phyloP scores from a whole-genome alignment of 2,329 filamentous ascomycete genomes.

The Claviceps sorghi region DNA sequence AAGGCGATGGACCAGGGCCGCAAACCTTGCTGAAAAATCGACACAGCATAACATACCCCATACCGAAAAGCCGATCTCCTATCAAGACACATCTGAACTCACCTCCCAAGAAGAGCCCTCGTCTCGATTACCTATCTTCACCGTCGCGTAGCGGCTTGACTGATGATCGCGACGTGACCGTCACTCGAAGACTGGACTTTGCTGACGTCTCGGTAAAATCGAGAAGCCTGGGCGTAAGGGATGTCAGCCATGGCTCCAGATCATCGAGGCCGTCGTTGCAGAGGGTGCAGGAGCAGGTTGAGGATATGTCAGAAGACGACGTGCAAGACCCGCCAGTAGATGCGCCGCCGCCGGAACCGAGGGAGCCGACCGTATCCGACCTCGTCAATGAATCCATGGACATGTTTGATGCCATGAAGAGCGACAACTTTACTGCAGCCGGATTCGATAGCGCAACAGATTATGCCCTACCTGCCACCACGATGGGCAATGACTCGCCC shows the following conservation, averaged over 20 bases:
- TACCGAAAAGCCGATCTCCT: constrained; percentile 41
- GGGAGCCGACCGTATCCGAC: constrained; percentile 15
- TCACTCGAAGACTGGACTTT: constrained; percentile 43
- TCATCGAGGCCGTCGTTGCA: constrained; percentile 2
- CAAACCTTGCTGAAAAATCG: constrained; percentile 36
- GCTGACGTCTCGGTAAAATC: constrained; percentile 11
- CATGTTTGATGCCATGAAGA: constrained; percentile 22
- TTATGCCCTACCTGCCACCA: neutral
- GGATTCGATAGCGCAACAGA: constrained; percentile 7
- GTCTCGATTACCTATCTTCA: constrained; percentile 38
- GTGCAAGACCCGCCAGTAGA: constrained; percentile 5
- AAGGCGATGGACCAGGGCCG: constrained; percentile 39
- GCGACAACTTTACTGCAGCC: constrained; percentile 6
- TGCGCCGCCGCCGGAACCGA: constrained; percentile 12
- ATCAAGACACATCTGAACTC: constrained; percentile 46
- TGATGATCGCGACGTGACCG: constrained; percentile 23
- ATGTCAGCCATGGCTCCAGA: constrained; percentile 13
- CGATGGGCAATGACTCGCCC: constrained; percentile 1
- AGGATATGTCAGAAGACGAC: constrained; percentile 13
- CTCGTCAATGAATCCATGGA: constrained; percentile 28
- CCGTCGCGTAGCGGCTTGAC: constrained; percentile 26
- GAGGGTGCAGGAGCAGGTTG: constrained; percentile 5
- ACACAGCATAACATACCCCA: constrained; percentile 32
- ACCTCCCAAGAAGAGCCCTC: constrained; percentile 47
- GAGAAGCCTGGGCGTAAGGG: constrained; percentile 3